phyloP scores from a whole-genome alignment of 257 asterid species.

The Echium plantagineum region DNA sequence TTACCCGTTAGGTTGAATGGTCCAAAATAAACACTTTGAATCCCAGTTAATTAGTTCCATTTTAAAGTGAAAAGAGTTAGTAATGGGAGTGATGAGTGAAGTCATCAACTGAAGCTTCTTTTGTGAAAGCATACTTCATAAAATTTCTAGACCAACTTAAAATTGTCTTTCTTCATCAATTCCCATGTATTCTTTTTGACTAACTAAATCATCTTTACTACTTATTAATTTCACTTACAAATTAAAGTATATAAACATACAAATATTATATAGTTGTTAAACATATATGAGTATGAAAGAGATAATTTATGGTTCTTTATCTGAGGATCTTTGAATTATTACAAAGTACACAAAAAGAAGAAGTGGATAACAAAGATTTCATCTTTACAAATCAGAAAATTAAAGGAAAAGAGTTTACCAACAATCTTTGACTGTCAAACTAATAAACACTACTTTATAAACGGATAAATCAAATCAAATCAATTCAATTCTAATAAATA shows the following conservation, averaged over 20 bases:
- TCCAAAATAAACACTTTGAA: constrained; percentile 37
- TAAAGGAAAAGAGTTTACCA: not conserved
- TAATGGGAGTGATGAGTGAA: constrained; percentile 5
- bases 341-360: not conserved
- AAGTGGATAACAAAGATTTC: not conserved
- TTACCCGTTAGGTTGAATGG: constrained; percentile 11
- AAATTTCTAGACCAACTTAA: constrained; percentile 18
- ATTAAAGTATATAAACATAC: not conserved
- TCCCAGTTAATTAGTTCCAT: constrained; percentile 17
- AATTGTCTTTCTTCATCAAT: constrained; percentile 32
- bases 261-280: not conserved
- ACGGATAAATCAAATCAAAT: no score
- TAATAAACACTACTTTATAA: not conserved
- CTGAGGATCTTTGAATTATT: not conserved
- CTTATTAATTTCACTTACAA: constrained; percentile 14
- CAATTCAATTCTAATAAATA: no score
- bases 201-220: constrained; percentile 24
- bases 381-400: not conserved
- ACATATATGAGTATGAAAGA: not conserved
- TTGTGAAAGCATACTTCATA: constrained; percentile 27
- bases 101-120: constrained; percentile 31
- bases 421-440: not conserved
- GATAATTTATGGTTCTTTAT: not conserved
- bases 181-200: constrained; percentile 48
- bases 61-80: constrained; percentile 22